These are phyloP conservation scores for Dryas octopetala DNA, from an alignment of 306 rosid genomes.

Conservation along the genomic window DNA sequence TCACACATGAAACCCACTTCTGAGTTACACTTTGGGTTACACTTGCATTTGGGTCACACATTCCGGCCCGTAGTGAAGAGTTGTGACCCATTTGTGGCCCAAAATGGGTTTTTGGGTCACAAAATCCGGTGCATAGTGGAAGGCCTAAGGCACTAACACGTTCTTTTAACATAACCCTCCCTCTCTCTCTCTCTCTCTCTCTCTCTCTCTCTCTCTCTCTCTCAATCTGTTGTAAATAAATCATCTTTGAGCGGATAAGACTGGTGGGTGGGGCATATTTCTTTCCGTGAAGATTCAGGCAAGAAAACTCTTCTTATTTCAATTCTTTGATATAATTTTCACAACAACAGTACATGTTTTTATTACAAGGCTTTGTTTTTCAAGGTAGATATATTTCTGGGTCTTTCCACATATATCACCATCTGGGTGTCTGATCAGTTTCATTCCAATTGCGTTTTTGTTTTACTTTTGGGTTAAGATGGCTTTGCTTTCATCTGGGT, in stretches of 20 bases:
- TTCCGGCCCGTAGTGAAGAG: too few species aligned
- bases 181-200: not conserved
- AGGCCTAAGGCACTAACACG: too few species aligned
- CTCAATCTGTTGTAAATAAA: slow-evolving; percentile 38
- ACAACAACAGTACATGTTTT: slow-evolving; percentile 17
- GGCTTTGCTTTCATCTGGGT: slow-evolving; percentile 16
- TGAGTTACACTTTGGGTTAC: too few species aligned
- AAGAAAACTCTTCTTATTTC: slow-evolving; percentile 6
- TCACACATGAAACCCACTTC: too few species aligned
- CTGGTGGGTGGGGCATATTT: slow-evolving; percentile 37
- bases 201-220: not conserved
- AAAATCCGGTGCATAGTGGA: too few species aligned
- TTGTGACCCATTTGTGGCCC: too few species aligned
- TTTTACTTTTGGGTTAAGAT: slow-evolving; percentile 33
- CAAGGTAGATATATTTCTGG: slow-evolving; percentile 18
- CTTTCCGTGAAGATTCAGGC: slow-evolving; percentile 42
- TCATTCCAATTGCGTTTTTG: slow-evolving; percentile 19
- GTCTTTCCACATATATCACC: slow-evolving; percentile 16
- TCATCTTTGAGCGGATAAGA: slow-evolving; percentile 55
- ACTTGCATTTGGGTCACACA: too few species aligned
- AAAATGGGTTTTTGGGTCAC: too few species aligned
- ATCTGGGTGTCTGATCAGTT: slow-evolving; percentile 25
- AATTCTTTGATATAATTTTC: slow-evolving; percentile 14
- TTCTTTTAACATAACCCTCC: slow-evolving; percentile 8
- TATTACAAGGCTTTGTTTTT: slow-evolving; percentile 18